These are phyloP conservation scores for Pistacia integerrima DNA, from an alignment of 345 rosid genomes.

Conservation along the genomic window DNA sequence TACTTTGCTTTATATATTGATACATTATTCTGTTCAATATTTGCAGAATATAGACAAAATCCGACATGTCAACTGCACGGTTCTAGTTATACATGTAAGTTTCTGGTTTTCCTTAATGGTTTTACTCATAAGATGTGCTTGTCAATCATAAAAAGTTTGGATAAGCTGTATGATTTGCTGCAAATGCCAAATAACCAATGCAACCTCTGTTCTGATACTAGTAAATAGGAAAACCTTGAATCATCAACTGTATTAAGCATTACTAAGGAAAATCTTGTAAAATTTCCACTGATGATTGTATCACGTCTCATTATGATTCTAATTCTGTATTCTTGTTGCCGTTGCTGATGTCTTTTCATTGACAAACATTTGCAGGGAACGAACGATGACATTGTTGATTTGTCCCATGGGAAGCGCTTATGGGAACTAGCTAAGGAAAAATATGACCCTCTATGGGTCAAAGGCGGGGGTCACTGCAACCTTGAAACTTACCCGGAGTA, in stretches of 20 bases:
- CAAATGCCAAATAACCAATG: too few relatives aligned
- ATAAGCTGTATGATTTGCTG: too few relatives aligned
- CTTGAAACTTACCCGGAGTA: slow-evolving; percentile 93
- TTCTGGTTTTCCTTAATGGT: slow-evolving; percentile 2
- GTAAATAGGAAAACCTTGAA: neutral
- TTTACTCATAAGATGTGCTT: neutral
- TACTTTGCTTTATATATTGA: slow-evolving; percentile 9
- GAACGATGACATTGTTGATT: slow-evolving; percentile 82
- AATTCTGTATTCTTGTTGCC: neutral
- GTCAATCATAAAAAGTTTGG: too few relatives aligned
- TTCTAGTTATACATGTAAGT: slow-evolving; percentile 96
- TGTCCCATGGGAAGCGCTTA: slow-evolving; percentile 82
- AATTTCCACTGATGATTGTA: neutral
- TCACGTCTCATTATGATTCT: neutral
- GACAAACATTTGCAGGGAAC: slow-evolving; percentile 72
- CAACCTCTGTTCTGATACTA: too few relatives aligned
- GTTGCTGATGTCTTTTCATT: slow-evolving; percentile 1
- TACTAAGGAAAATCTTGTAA: neutral
- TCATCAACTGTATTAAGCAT: too few relatives aligned
- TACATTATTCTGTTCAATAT: slow-evolving; percentile 14
- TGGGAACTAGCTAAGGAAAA: slow-evolving; percentile 95
- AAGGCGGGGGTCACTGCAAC: slow-evolving; percentile 98
- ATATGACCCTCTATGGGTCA: slow-evolving; percentile 93
- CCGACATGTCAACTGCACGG: slow-evolving; percentile 79
- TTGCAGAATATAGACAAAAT: slow-evolving; percentile 97